Conservation (phyloP, 805 yeast genomes). For the Monosporozyma aerobia region DNA sequence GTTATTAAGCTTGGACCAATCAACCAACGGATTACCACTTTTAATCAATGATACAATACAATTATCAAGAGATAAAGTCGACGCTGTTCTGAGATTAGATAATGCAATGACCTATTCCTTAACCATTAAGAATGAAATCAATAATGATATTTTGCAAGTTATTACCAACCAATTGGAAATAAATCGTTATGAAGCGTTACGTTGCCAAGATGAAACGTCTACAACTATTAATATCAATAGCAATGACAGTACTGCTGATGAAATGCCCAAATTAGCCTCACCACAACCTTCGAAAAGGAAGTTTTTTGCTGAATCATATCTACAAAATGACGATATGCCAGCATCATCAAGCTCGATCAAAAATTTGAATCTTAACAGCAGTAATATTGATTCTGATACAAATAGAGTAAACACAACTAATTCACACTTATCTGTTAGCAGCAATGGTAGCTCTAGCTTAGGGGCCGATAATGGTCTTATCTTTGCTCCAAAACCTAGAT, state of each 20-base stretch:
- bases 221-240: neutral
- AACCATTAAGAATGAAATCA: conserved; percentile 71
- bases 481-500: neutral
- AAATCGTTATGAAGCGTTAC: conserved; percentile 19
- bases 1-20: conserved; percentile 1
- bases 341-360: conserved; percentile 14
- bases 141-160: conserved; percentile 50
- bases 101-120: conserved; percentile 68
- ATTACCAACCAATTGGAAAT: conserved; percentile 55
- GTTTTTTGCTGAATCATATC: conserved; percentile 35
- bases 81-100: conserved; percentile 58
- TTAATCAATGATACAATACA: conserved; percentile 60
- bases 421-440: neutral
- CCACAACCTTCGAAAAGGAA: conserved; percentile 22
- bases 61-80: conserved; percentile 55
- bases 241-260: neutral
- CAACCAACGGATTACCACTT: conserved; percentile 52
- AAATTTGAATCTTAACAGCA: neutral
- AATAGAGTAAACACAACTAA: conserved; percentile 15
- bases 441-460: conserved; percentile 6
- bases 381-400: conserved; percentile 4
- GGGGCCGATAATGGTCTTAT: neutral
- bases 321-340: conserved; percentile 36
- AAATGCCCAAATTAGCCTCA: conserved; percentile 11
- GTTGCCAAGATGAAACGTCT: neutral